Evolutionary conservation across 352 stramenopile genomes (phyloP), one percentile per base, ranked within the genome.

Genomic region (Globisporangium megalacanthum): DNA sequence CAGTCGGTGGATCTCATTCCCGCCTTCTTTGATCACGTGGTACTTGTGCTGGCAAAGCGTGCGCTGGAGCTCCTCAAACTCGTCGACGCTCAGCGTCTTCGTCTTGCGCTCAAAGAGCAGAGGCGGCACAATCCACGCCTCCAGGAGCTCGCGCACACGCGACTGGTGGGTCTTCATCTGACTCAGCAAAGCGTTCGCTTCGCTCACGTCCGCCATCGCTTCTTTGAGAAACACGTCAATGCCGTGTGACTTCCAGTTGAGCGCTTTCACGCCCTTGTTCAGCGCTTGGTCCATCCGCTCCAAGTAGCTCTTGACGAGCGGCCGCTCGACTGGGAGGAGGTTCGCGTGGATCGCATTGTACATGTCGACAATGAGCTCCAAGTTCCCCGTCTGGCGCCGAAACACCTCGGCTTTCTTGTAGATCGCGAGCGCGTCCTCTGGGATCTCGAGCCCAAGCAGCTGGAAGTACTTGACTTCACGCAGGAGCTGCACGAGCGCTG

Each of bases 391-490:
- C 52, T 98, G 89, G 2, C 89, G 68, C 4, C 89, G 75, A 64
- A 97, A 98, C 10, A 96, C 68, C 58, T 98, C 91, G n/a, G 83
- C 87, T 19, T 85, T 78, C 49, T 90, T 88, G 75, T 97, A 97
- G 42, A 98, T 96, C 31, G 92, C 88, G 13, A 97, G 74, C 1
- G 90, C 92, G 50, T 94, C 83, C 46, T 89, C 79, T 0, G 91
- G 92, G 22, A 97, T 94, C 22, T 95, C 72, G 8, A 98, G 65
- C 0, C 86, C 88, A 10, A 98, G 69, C 7, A 97, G 66, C 33
- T 96, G 49, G 46, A 98, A 97, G 65, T 97, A 98, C 62, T 98
- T 98, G 8, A 98, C 90, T 66, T 98, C 92, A 9, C 92, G 79
- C 19, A 98, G 61, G 8, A 98, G 72, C 15, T 96, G 83, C 7